Conservation (phyloP, 192 early-diverging fungal genomes). For the Rhizophagus clarus region DNA sequence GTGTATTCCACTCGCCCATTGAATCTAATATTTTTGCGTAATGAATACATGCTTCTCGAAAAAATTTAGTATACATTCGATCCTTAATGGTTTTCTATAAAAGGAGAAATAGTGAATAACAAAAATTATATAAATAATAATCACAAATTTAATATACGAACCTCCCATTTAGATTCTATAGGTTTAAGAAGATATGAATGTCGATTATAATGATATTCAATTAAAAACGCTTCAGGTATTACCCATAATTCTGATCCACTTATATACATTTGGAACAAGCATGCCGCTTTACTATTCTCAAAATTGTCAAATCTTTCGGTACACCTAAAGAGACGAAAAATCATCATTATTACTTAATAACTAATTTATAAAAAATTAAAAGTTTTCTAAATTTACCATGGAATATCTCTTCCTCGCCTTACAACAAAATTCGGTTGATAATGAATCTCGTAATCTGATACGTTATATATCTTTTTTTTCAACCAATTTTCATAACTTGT, state of each 20-base stretch:
- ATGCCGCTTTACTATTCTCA: constrained; percentile 57
- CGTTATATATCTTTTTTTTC: constrained; percentile 41
- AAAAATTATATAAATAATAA: constrained; percentile 17
- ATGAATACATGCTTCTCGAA: constrained; percentile 59
- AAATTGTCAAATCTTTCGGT: constrained; percentile 50
- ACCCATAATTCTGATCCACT: constrained; percentile 60
- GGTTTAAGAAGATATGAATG: not conserved
- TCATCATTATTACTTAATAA: not conserved
- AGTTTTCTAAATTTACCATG: constrained; percentile 35
- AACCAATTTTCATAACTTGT: constrained; percentile 52
- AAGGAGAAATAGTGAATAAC: too few species aligned
- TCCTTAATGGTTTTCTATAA: constrained; percentile 54
- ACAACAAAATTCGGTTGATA: constrained; percentile 57
- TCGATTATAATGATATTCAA: not conserved
- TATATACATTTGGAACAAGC: constrained; percentile 53
- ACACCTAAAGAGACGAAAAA: constrained; percentile 39
- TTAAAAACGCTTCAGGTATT: constrained; percentile 49
- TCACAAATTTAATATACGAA: constrained; percentile 15
- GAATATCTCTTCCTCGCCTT: constrained; percentile 42
- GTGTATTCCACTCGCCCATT: constrained; percentile 54
- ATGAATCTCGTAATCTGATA: constrained; percentile 54
- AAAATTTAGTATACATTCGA: constrained; percentile 60
- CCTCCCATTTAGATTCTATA: constrained; percentile 11
- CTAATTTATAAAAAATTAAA: not conserved
- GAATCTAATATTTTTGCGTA: constrained; percentile 56